Conservation (phyloP, 352 stramenopile species). For the Phytophthora multivora region DNA sequence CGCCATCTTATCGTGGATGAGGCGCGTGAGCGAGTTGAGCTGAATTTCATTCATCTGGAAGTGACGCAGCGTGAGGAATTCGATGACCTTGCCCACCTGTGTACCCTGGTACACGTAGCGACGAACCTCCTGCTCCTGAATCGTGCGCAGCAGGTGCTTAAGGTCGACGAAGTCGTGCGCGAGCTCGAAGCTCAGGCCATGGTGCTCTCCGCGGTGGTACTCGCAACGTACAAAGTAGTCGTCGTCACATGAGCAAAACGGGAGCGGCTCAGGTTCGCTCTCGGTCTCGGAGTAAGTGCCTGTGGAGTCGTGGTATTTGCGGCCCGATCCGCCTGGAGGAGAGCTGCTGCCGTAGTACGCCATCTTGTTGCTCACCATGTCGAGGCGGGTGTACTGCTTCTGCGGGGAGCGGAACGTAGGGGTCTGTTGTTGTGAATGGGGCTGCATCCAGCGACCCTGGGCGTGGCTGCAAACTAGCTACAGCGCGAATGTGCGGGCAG, state of each 20-base stretch:
- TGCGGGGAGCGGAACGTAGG: slow-evolving; percentile 10
- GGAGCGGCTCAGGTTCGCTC: slow-evolving; percentile 53
- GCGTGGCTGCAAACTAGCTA: slow-evolving; percentile 2
- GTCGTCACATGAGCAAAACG: slow-evolving; percentile 52
- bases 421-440: slow-evolving; percentile 6
- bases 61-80: slow-evolving; percentile 55
- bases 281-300: slow-evolving; percentile 55
- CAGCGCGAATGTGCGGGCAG: slow-evolving; percentile 11
- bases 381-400: slow-evolving; percentile 10
- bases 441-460: slow-evolving; percentile 18
- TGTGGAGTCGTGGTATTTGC: slow-evolving; percentile 39
- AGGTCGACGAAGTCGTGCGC: slow-evolving; percentile 54
- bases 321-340: slow-evolving; percentile 12
- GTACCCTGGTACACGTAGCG: slow-evolving; percentile 59
- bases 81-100: slow-evolving; percentile 61
- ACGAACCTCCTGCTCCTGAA: slow-evolving; percentile 53
- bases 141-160: slow-evolving; percentile 50
- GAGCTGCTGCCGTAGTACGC: slow-evolving; percentile 28
- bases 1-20: slow-evolving; percentile 47
- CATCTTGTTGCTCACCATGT: slow-evolving; percentile 24
- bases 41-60: slow-evolving; percentile 53
- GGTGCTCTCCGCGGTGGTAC: slow-evolving; percentile 55
- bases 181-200: slow-evolving; percentile 59
- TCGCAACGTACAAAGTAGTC: slow-evolving; percentile 51
- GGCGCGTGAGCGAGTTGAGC: slow-evolving; percentile 45